Percentiles rank a stretch among this genome's conserved stretches.
These are phyloP conservation scores for Orbilia blumenaviensis DNA, from an alignment of 2,329 filamentous ascomycete species.

Conservation along the genomic window DNA sequence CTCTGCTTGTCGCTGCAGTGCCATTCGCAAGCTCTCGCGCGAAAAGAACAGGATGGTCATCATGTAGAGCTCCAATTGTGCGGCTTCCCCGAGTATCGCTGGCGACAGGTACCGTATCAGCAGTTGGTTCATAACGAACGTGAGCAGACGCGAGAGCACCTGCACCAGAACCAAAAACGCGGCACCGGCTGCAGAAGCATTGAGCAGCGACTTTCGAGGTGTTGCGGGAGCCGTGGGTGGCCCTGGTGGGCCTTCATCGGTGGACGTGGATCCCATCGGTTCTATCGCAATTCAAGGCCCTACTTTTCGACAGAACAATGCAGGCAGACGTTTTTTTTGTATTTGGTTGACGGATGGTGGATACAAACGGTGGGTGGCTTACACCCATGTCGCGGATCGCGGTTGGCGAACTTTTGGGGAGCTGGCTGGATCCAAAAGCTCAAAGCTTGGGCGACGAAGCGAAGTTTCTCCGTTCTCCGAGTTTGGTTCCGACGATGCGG, in stretches of 20 bases:
- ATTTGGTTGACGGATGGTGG: background rate
- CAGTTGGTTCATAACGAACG: constrained; percentile 90
- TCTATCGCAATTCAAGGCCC: constrained; percentile 12
- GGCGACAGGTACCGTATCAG: constrained; percentile 89
- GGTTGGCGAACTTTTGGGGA: constrained; percentile 18
- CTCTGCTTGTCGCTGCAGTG: constrained; percentile 79
- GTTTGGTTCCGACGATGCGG: constrained; percentile 8
- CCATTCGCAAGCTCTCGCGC: constrained; percentile 88
- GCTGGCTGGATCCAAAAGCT: background rate
- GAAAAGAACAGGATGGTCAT: constrained; percentile 95
- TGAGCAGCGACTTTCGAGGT: constrained; percentile 55
- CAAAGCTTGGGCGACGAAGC: constrained; percentile 2
- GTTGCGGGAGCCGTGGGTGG: background rate
- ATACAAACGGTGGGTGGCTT: background rate
- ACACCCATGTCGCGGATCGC: constrained; percentile 16
- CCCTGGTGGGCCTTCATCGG: constrained; percentile 7
- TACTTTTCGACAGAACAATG: background rate
- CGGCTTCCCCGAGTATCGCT: constrained; percentile 80
- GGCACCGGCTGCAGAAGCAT: constrained; percentile 72
- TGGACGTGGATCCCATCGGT: background rate
- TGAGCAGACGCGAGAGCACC: constrained; percentile 83
- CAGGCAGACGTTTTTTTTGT: background rate
- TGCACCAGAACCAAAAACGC: constrained; percentile 89
- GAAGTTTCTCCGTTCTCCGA: constrained; percentile 35
- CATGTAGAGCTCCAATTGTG: constrained; percentile 91